Evolutionary conservation across 768 basidiomycete genomes (phyloP).

Genomic region (Paxillus rubicundulus): DNA sequence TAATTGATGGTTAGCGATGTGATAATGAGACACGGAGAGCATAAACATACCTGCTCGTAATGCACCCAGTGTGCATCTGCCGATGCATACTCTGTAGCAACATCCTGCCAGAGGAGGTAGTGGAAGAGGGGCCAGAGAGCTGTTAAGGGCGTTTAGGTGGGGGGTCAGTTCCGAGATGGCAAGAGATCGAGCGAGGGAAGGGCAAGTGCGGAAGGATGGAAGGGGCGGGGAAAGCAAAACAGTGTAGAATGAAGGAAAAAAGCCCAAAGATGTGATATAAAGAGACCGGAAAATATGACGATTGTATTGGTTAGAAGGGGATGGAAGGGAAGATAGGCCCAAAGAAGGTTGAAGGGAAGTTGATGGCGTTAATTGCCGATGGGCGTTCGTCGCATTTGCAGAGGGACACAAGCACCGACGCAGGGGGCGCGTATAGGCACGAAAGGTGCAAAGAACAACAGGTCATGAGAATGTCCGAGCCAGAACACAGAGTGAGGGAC

Average conservation of each 20-base stretch:
- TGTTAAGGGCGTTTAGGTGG: slow-evolving; percentile 28
- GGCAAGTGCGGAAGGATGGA: not conserved
- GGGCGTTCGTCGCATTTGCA: not conserved
- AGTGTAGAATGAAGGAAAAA: no score
- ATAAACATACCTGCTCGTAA: slow-evolving; percentile 24
- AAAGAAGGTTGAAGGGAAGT: not conserved
- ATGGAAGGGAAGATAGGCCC: not conserved
- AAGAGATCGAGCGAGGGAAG: not conserved
- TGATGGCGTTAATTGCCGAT: not conserved
- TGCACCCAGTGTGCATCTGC: slow-evolving; percentile 73
- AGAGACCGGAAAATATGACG: no score
- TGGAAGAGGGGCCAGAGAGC: slow-evolving; percentile 98
- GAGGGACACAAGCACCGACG: not conserved
- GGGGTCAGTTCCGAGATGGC: slow-evolving; percentile 1
- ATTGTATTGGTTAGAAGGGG: no score
- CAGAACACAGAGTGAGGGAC: no score
- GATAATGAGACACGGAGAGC: not conserved
- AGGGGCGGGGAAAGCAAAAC: not conserved
- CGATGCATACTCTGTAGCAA: slow-evolving; percentile 82
- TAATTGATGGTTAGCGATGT: not conserved
- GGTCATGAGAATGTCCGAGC: no score
- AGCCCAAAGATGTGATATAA: no score
- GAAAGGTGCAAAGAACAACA: not conserved
- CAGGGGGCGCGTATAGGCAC: not conserved
- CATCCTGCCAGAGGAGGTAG: slow-evolving; percentile 97